Conservation (phyloP, 2,329 filamentous ascomycete species). For the Ophiobolus disseminans region DNA sequence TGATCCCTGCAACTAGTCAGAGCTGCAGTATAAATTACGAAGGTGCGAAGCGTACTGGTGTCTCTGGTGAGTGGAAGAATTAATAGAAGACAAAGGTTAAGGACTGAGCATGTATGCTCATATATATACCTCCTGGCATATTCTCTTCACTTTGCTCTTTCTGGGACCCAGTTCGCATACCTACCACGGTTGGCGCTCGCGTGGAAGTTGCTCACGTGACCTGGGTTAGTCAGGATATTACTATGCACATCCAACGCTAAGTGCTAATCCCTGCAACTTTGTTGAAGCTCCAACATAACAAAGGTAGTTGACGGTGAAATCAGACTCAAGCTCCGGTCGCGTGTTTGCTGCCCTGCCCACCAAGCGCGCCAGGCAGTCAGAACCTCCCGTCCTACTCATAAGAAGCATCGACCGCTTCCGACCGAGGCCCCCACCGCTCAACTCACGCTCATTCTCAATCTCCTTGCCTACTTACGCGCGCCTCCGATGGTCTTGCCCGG, state of each 20-base stretch:
- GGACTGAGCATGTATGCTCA: too few species aligned
- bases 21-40: slow-evolving; percentile 19
- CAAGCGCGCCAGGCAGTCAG: slow-evolving; percentile 26
- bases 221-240: slow-evolving; percentile 14
- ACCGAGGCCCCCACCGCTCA: slow-evolving; percentile 30
- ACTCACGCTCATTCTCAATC: slow-evolving; percentile 32
- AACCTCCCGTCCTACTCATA: slow-evolving; percentile 19
- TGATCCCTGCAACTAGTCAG: slow-evolving; percentile 1
- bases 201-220: not conserved
- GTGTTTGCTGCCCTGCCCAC: slow-evolving; percentile 29
- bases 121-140: too few species aligned
- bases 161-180: too few species aligned
- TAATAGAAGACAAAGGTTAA: too few species aligned
- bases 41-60: too few species aligned
- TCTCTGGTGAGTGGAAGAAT: too few species aligned
- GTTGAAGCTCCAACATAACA: slow-evolving; percentile 8
- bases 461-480: slow-evolving; percentile 21
- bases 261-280: not conserved
- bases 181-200: too few species aligned
- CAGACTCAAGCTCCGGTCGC: slow-evolving; percentile 9
- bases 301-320: slow-evolving; percentile 15
- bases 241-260: too few species aligned
- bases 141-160: too few species aligned
- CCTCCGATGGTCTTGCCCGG: slow-evolving; percentile 37
- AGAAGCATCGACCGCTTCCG: slow-evolving; percentile 34